Base-by-base conservation (phyloP, 2,329 filamentous ascomycete species). In the Lecanosticta acicola region DNA sequence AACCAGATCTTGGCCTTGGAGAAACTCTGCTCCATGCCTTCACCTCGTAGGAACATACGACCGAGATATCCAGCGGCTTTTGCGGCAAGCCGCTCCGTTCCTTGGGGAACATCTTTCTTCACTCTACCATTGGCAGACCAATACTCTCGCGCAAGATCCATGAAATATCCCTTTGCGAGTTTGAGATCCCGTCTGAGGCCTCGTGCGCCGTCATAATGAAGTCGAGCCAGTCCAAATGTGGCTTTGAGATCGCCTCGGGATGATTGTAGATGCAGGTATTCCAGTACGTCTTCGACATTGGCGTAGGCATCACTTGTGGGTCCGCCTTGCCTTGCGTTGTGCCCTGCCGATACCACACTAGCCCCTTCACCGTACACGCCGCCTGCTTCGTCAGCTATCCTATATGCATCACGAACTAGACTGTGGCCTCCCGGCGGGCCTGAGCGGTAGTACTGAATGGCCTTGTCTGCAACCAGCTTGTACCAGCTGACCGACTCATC, bases 281-380 rank as follows among this genome's bases (percentile, higher is more conserved):
- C 93, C 48, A 98, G 81, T 13, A 97, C 85, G 66, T 98, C 91
- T 58, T 94, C 89, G 48, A 96, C 80, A 13, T 87, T 86, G 1
- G 89, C 88, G 59, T 94, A 85, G 1, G 85, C 80, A 61, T 93
- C 86, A 2, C 87, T 87, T 54, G 85, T 83, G 1, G 83, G 77
- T 45, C 81, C 81, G 16, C 82, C 80, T 52, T 83, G 82, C 59
- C 84, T 78, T 3, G 89, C 88, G 62, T 94, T 90, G 46, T 79
- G 76, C 3, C 93, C 93, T 0, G 93, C 85, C 62, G 89, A 96
- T 18, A 84, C 84, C 32, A 84, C 87, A 63, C 91, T 97, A 10
- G 93, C 93, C 3, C 93, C 94, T 68, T 95, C 88, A 38, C 93
- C 94, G 64, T 96, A 98, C 4, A 95, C 85, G 35, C 93, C 93